Percentiles rank a stretch among this genome's conserved stretches.
phyloP scores from a whole-genome alignment of 169 alveolate genomes.

The Cryptosporidium meleagridis region DNA sequence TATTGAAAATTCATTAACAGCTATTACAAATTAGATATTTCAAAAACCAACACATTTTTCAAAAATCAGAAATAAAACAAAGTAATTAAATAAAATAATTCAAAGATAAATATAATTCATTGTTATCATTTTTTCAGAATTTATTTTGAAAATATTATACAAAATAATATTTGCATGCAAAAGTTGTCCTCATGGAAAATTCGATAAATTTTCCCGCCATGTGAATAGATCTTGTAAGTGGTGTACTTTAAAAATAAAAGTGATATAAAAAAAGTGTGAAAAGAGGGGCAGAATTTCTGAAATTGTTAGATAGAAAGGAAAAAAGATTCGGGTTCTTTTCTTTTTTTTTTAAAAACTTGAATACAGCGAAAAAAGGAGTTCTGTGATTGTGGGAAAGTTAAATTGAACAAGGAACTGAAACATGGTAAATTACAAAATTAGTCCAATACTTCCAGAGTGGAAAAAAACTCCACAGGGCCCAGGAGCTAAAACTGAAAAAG shows the following conservation, averaged over 20 bases:
- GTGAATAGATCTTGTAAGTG: background rate
- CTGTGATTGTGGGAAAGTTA: background rate
- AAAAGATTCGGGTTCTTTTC: background rate
- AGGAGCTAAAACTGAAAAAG: constrained; percentile 70
- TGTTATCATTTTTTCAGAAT: background rate
- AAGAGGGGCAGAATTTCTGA: constrained; percentile 9
- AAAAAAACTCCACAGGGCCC: constrained; percentile 64
- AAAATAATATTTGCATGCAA: background rate
- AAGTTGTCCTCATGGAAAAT: constrained; percentile 21
- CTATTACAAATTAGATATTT: too few species aligned
- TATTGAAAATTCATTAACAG: too few species aligned
- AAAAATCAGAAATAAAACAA: too few species aligned
- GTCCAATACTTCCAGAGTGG: constrained; percentile 60
- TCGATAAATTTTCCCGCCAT: constrained; percentile 15
- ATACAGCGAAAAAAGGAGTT: background rate
- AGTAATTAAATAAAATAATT: too few species aligned
- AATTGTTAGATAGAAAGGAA: background rate
- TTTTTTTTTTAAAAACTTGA: background rate
- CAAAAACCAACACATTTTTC: too few species aligned
- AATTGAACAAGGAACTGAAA: background rate
- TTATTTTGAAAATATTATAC: background rate
- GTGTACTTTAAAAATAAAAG: background rate
- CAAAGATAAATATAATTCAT: too few species aligned
- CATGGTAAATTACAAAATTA: constrained; percentile 55
- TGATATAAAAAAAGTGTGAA: background rate